These are phyloP conservation scores for Pythium oligandrum DNA, from an alignment of 352 stramenopile genomes.

Conservation along the genomic window DNA sequence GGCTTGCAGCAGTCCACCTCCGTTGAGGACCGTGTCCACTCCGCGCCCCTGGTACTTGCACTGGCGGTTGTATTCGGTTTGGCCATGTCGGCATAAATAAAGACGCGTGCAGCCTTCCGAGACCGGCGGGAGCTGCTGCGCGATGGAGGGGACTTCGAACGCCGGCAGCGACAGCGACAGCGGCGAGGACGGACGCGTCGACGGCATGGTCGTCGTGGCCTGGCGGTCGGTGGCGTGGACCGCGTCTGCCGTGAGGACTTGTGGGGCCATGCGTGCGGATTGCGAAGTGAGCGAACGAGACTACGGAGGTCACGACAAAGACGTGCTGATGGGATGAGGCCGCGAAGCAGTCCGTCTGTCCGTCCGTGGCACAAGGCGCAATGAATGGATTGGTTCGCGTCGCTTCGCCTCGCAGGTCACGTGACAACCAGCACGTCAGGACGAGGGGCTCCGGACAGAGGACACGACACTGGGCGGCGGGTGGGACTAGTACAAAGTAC, in stretches of 20 bases:
- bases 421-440: slow-evolving; percentile 5
- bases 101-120: slow-evolving; percentile 45
- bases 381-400: too few species aligned
- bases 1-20: slow-evolving; percentile 49
- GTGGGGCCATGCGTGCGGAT: slow-evolving; percentile 11
- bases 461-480: not conserved
- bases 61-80: slow-evolving; percentile 74
- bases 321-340: too few species aligned
- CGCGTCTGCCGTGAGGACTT: not conserved
- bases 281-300: too few species aligned
- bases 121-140: slow-evolving; percentile 55
- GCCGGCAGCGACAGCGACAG: slow-evolving; percentile 11
- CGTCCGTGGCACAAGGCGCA: too few species aligned
- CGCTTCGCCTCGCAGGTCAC: too few species aligned
- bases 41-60: slow-evolving; percentile 75
- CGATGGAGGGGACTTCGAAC: slow-evolving; percentile 22
- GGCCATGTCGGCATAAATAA: slow-evolving; percentile 74
- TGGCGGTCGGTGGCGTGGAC: not conserved
- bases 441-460: not conserved
- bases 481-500: not conserved
- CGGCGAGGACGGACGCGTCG: slow-evolving; percentile 7
- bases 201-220: not conserved
- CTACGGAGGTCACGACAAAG: too few species aligned
- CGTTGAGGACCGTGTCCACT: slow-evolving; percentile 72
- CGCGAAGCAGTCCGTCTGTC: too few species aligned